These are phyloP conservation scores for Sporothrix pallida DNA, from an alignment of 2,329 filamentous ascomycete species.

Conservation along the genomic window DNA sequence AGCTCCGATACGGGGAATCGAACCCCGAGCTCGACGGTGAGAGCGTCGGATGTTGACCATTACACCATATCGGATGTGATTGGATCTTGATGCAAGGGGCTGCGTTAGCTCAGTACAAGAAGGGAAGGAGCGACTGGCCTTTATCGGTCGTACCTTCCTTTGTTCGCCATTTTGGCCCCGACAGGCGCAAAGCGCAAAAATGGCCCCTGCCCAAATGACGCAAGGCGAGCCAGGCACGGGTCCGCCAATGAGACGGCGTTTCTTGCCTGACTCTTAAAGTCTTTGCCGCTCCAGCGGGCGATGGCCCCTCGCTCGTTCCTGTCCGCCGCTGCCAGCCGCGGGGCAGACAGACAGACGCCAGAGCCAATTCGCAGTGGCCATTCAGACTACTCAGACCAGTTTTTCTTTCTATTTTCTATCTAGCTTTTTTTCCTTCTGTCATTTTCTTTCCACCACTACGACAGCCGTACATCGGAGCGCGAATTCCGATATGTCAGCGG, in stretches of 20 bases:
- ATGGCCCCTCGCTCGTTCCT: slow-evolving; percentile 11
- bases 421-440: background rate
- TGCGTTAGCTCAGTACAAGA: background rate
- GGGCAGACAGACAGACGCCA: slow-evolving; percentile 5
- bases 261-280: background rate
- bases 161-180: slow-evolving; percentile 6
- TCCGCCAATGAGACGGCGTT: slow-evolving; percentile 23
- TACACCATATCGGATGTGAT: slow-evolving; percentile 38
- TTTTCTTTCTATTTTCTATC: slow-evolving; percentile 21
- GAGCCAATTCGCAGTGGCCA: background rate
- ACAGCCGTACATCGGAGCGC: slow-evolving; percentile 36
- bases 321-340: slow-evolving; percentile 16
- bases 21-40: slow-evolving; percentile 39
- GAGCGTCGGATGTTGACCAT: slow-evolving; percentile 39
- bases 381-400: slow-evolving; percentile 22
- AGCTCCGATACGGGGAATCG: slow-evolving; percentile 39
- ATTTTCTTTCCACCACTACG: background rate
- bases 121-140: background rate
- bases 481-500: slow-evolving; percentile 35
- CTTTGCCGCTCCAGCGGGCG: background rate
- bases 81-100: background rate
- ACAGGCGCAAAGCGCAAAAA: background rate
- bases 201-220: slow-evolving; percentile 26
- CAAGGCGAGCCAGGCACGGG: background rate
- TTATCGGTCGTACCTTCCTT: background rate